phyloP scores from a whole-genome alignment of 768 basidiomycete genomes.

The Lanmaoa rubissima region DNA sequence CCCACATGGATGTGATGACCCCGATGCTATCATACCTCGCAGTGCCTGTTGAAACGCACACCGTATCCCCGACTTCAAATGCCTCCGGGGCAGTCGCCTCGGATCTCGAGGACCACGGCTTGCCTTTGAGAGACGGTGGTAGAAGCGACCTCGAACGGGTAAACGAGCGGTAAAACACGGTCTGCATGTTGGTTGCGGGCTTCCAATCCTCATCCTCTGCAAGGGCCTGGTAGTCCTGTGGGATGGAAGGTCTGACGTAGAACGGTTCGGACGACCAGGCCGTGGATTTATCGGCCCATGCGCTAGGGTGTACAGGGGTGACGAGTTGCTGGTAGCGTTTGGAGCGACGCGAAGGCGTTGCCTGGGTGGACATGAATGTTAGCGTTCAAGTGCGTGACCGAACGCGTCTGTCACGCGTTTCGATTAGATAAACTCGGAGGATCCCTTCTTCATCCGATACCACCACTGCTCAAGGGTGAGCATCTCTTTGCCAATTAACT shows the following conservation, averaged over 20 bases:
- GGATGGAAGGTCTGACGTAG: constrained; percentile 19
- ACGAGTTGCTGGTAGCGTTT: constrained; percentile 37
- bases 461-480: constrained; percentile 14
- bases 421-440: constrained; percentile 6
- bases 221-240: constrained; percentile 28
- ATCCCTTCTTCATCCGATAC: not conserved
- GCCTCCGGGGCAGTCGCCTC: constrained; percentile 19
- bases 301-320: constrained; percentile 24
- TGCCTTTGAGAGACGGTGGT: constrained; percentile 19
- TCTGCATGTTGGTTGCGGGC: constrained; percentile 17
- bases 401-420: constrained; percentile 25
- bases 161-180: constrained; percentile 32
- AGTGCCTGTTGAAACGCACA: constrained; percentile 51
- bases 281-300: constrained; percentile 28
- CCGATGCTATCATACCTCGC: constrained; percentile 58
- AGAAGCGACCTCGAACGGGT: constrained; percentile 16
- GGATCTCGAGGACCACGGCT: constrained; percentile 9
- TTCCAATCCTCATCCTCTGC: constrained; percentile 29
- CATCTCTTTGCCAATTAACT: not conserved
- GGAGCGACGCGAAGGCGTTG: constrained; percentile 37
- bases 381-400: constrained; percentile 3
- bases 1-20: constrained; percentile 72
- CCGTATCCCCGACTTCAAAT: constrained; percentile 64
- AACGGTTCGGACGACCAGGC: constrained; percentile 29
- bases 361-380: constrained; percentile 16